phyloP scores from a whole-genome alignment of 192 early-diverging fungal species.

The Physocladia obscura region DNA sequence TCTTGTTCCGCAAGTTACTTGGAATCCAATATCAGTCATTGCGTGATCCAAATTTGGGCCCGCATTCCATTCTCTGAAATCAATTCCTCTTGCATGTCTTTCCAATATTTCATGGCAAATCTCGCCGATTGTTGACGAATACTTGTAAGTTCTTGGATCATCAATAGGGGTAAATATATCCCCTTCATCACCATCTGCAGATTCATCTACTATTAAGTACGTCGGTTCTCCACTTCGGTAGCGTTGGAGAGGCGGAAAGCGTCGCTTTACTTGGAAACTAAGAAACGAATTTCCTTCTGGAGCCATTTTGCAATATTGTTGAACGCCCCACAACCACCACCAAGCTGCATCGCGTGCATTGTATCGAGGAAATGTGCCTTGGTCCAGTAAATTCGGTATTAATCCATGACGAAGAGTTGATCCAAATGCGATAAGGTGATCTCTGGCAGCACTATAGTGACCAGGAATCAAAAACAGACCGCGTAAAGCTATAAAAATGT shows the following conservation, averaged over 20 bases:
- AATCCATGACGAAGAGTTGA: conserved; percentile 89
- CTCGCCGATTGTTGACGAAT: conserved; percentile 73
- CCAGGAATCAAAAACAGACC: conserved; percentile 85
- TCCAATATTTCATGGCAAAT: conserved; percentile 89
- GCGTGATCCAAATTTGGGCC: conserved; percentile 82
- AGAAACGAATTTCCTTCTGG: conserved; percentile 80
- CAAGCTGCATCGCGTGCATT: conserved; percentile 95
- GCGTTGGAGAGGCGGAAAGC: conserved; percentile 74
- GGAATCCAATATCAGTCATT: conserved; percentile 90
- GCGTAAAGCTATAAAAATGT: conserved; percentile 88
- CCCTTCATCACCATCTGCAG: conserved; percentile 35
- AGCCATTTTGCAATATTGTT: conserved; percentile 73
- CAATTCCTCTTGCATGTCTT: conserved; percentile 84
- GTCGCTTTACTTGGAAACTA: conserved; percentile 64
- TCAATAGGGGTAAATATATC: conserved; percentile 48
- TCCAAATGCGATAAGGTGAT: conserved; percentile 89
- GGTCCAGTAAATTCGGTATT: conserved; percentile 94
- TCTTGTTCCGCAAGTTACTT: conserved; percentile 73
- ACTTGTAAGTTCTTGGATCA: conserved; percentile 59
- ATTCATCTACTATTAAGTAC: conserved; percentile 32
- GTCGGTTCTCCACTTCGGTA: conserved; percentile 44
- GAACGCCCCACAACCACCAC: conserved; percentile 93
- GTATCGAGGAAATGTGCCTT: conserved; percentile 80
- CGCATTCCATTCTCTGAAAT: conserved; percentile 95
- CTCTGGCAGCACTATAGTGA: conserved; percentile 75